Evolutionary conservation across 805 yeast species (phyloP), one percentile per base, ranked within the genome.

Genomic region (Zygosaccharomyces bisporus): DNA sequence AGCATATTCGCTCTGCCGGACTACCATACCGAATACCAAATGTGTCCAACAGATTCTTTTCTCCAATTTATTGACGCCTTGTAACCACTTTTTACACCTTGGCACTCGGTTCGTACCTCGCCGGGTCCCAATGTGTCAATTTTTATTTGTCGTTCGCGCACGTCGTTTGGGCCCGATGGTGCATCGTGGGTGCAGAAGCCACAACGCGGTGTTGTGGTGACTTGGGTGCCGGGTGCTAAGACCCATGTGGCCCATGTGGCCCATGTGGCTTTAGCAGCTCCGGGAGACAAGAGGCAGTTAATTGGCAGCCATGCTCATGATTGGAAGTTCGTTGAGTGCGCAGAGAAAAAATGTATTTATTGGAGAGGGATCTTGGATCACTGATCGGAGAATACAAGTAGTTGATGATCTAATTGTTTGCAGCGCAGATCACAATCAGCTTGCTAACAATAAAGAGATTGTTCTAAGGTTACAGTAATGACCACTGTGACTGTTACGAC

Each of bases 181-280:
- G n/a, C 25, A 25, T 14, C 30, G 30, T 17, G 40, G 40, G 40
- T 35, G 40, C 40, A 23, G 13, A 36, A 36, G 33, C 40, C 40
- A 36, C 40, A 36, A 13, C 21, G 40, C 40, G 40, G 40, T 36
- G 40, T 25, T 17, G 30, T 17, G 33, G 21, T 25, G 16, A 24
- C 32, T 16, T 20, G 40, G 40, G 27, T 23, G 18, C 29, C 18
- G 25, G 25, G 30, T 35, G 39, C 4, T 21, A 35, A 24, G 17
- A 30, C 20, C 31, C 18, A 29, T 25, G 17, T 24, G 17, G 29
- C 12, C 20, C 18, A 21, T 21, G 6, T 21, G 25, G 31, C 21
- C 40, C 21, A 36, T 36, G 40, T 36, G 40, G 40, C 32, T 36
- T 13, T 29, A 36, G 30, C 39, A 23, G 31, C 8, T 14, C 17